Base-by-base conservation (phyloP, 2,329 filamentous ascomycete genomes). In the Colletotrichum sidae region DNA sequence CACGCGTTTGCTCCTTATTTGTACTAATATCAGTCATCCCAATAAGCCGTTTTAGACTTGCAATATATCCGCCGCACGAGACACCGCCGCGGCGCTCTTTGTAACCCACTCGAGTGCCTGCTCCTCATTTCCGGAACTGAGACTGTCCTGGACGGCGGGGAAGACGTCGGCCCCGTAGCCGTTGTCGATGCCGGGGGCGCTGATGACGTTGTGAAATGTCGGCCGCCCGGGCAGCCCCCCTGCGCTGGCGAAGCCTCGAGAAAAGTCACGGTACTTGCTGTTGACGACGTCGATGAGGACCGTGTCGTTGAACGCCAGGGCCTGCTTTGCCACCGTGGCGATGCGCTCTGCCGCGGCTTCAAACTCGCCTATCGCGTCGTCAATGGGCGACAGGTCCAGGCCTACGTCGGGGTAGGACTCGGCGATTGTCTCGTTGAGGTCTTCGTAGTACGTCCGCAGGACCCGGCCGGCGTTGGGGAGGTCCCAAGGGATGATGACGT, bases 211-310 rank as follows among this genome's bases (percentile, higher is more conserved):
- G 10, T 55, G 57, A 42, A 65, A 65, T 25, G 62, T 65, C 13
- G 62, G 45, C 0, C 62, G 62, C 10, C 62, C 57, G 17, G 62
- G 62, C 0, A 65, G 57, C 2, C 62, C 62, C 2, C 57, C 62
- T 2, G 39, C 62, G 10, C 62, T 65, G 2, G 57, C 62, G n/a
- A 65, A 65, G 8, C 62, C 62, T 34, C 62, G 62, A 9, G 50
- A 55, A 25, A 65, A 65, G 35, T 65, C 62, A 34, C 62, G 62
- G 44, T 65, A 65, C 25, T 55, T 65, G 46, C 51, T 38, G 41
- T 65, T 65, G 1, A 65, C 17, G 1, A 61, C 44, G 33, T 55
- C n/a, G 13, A 65, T 34, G 3, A 65, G 56, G 8, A 41, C 51
- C 8, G 62, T 55, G 34, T 65, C 44, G 50, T 65, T 47, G 41